A percentile compares a stretch with the other conserved stretches of the same genome.
phyloP scores from a whole-genome alignment of 768 basidiomycete genomes.

The Exidia glandulosa region DNA sequence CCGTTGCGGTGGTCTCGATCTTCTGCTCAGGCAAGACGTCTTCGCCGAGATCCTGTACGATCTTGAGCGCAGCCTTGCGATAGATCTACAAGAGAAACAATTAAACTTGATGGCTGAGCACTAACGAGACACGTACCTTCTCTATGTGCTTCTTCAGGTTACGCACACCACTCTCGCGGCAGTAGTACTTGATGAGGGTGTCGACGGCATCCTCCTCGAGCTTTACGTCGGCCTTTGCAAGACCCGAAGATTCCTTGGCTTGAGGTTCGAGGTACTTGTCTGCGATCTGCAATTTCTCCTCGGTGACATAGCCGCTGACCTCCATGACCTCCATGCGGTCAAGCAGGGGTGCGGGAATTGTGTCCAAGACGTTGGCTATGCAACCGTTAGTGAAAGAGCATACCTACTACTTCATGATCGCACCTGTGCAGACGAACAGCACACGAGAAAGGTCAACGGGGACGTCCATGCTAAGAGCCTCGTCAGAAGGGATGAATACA shows the following conservation, averaged over 20 bases:
- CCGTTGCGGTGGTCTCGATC: conserved; percentile 8
- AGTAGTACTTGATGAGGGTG: conserved; percentile 90
- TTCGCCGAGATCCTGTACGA: conserved; percentile 86
- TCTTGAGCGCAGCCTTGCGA: conserved; percentile 86
- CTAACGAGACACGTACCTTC: conserved; percentile 44
- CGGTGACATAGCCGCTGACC: conserved; percentile 88
- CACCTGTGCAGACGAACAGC: conserved; percentile 89
- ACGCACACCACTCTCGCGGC: conserved; percentile 91
- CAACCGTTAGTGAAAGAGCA: not conserved
- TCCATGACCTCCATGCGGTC: conserved; percentile 97
- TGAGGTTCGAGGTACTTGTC: conserved; percentile 83
- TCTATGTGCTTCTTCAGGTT: conserved; percentile 98
- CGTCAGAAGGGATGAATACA: not conserved
- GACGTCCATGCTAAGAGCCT: conserved; percentile 69
- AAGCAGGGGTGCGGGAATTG: conserved; percentile 85
- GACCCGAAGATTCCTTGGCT: conserved; percentile 81
- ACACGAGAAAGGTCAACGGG: conserved; percentile 94
- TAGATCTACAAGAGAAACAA: conserved; percentile 54
- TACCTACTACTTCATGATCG: conserved; percentile 2
- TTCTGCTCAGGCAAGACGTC: conserved; percentile 62
- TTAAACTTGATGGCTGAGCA: not conserved
- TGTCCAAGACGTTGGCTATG: conserved; percentile 78
- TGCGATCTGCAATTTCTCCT: conserved; percentile 85
- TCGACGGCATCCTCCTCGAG: conserved; percentile 73
- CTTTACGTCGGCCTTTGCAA: conserved; percentile 73